phyloP scores from a whole-genome alignment of 305 asterid species.

The Rubia peregrina region DNA sequence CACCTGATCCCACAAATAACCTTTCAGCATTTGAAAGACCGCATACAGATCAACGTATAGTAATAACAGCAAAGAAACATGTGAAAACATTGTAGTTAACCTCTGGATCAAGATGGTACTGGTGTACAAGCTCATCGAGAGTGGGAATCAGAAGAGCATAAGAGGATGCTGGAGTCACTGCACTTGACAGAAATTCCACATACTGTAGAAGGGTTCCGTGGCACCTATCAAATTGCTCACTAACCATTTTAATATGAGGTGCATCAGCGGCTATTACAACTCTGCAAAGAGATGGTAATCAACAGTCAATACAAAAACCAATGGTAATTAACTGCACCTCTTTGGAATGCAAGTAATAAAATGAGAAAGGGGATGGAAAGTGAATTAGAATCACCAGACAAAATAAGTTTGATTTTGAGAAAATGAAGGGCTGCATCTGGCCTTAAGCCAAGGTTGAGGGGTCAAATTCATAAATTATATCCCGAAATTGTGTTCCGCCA shows the following conservation, averaged over 20 bases:
- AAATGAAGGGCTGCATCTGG: background rate
- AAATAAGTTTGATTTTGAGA: background rate
- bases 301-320: constrained; percentile 18
- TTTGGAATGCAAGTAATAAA: background rate
- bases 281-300: constrained; percentile 36
- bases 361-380: background rate
- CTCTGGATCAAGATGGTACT: constrained; percentile 99
- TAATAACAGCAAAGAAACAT: constrained; percentile 8
- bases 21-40: constrained; percentile 6
- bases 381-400: background rate
- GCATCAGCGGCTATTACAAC: constrained; percentile 82
- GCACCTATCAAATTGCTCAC: constrained; percentile 98
- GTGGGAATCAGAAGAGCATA: constrained; percentile 85
- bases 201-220: constrained; percentile 99
- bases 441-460: background rate
- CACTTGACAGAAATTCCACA: constrained; percentile 92
- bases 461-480: background rate
- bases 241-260: constrained; percentile 90
- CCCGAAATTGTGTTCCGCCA: background rate
- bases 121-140: constrained; percentile 88
- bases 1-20: constrained; percentile 48
- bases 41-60: background rate
- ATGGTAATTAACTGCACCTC: background rate
- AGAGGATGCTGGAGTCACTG: constrained; percentile 64
- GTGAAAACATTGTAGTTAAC: constrained; percentile 33